Evolutionary conservation across 2,329 filamentous ascomycete genomes (phyloP).

Genomic region (Phoma sp.): DNA sequence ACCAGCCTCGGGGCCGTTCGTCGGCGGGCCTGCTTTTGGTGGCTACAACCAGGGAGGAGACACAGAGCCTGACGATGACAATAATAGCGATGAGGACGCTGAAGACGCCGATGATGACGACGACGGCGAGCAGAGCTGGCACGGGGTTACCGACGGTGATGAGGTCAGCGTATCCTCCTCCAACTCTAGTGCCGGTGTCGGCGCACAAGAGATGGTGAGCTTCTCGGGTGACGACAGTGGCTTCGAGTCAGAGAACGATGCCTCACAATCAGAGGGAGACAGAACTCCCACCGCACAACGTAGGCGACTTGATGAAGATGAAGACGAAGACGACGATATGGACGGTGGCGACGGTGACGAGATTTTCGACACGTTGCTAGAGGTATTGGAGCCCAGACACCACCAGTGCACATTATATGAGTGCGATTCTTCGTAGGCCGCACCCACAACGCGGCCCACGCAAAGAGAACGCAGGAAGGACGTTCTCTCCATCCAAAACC

Average conservation of each 20-base stretch:
- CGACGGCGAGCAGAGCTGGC: slow-evolving; percentile 35
- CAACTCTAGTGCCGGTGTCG: slow-evolving; percentile 18
- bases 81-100: slow-evolving; percentile 38
- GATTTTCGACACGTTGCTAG: slow-evolving; percentile 32
- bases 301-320: slow-evolving; percentile 15
- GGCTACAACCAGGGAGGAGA: slow-evolving; percentile 40
- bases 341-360: slow-evolving; percentile 17
- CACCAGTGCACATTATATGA: slow-evolving; percentile 20
- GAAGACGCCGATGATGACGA: slow-evolving; percentile 37
- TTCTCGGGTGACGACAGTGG: slow-evolving; percentile 46
- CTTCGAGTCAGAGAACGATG: slow-evolving; percentile 39
- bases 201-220: slow-evolving; percentile 39
- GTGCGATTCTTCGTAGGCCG: slow-evolving; percentile 9
- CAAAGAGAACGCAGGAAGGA: neutral
- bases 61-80: slow-evolving; percentile 44
- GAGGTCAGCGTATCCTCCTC: slow-evolving; percentile 25
- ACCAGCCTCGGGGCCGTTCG: slow-evolving; percentile 63
- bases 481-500: neutral
- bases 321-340: slow-evolving; percentile 18
- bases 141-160: slow-evolving; percentile 26
- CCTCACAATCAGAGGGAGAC: slow-evolving; percentile 24
- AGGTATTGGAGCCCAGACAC: slow-evolving; percentile 23
- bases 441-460: neutral
- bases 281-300: slow-evolving; percentile 5
- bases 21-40: slow-evolving; percentile 36